A percentile compares a stretch with the other conserved stretches of the same genome.
Conservation (phyloP, 1,284 basidiomycete genomes). For the Vanrija sp. region DNA sequence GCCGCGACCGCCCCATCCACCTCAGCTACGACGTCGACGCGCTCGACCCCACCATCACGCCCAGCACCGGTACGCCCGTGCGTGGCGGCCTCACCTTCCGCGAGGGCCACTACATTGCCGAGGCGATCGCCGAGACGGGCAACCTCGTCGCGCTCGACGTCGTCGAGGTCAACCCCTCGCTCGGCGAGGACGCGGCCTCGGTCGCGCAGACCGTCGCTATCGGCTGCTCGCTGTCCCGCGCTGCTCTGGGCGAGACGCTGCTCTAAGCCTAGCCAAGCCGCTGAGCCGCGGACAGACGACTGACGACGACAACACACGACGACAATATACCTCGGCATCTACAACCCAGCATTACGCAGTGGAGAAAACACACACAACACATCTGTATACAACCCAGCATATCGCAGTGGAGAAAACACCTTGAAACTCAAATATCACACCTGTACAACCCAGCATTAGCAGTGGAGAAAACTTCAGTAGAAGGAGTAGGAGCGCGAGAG, state of each 20-base stretch:
- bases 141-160: slow-evolving; percentile 85
- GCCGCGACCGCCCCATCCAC: slow-evolving; percentile 86
- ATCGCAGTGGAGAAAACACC: no score
- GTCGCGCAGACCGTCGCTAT: slow-evolving; percentile 86
- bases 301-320: not conserved
- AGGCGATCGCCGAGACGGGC: slow-evolving; percentile 90
- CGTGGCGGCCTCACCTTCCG: slow-evolving; percentile 95
- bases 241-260: slow-evolving; percentile 72
- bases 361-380: no score
- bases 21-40: slow-evolving; percentile 97
- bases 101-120: slow-evolving; percentile 85
- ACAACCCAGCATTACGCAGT: no score
- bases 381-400: no score
- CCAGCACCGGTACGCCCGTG: slow-evolving; percentile 63
- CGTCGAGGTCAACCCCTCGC: slow-evolving; percentile 96
- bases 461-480: no score
- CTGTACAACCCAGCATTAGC: no score
- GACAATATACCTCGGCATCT: no score
- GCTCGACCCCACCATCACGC: slow-evolving; percentile 87
- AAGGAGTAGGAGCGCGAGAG: no score
- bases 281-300: not conserved
- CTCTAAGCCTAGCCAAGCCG: no score
- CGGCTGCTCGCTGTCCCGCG: slow-evolving; percentile 85
- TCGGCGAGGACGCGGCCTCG: slow-evolving; percentile 62
- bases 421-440: no score